Percentiles rank a stretch among this genome's conserved stretches.
phyloP scores from a whole-genome alignment of 2,329 filamentous ascomycete genomes.

The Dothistroma pini region DNA sequence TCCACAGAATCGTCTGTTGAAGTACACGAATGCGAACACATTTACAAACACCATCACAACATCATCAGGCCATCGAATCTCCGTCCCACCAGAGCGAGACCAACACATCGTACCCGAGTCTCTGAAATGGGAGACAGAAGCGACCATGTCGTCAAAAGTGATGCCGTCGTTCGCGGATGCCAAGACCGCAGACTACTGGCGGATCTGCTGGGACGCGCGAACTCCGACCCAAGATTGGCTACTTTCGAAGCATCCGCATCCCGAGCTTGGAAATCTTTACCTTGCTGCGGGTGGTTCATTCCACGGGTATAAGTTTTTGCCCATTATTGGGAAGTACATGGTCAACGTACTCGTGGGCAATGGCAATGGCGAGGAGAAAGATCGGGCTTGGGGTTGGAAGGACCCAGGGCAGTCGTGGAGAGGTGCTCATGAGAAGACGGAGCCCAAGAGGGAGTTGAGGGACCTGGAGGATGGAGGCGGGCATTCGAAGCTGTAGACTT shows the following conservation, averaged over 20 bases:
- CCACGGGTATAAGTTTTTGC: conserved; percentile 54
- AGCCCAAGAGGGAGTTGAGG: conserved; percentile 18
- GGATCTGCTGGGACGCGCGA: conserved; percentile 58
- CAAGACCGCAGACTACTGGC: conserved; percentile 39
- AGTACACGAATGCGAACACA: conserved; percentile 57
- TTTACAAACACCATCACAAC: conserved; percentile 53
- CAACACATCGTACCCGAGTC: conserved; percentile 15
- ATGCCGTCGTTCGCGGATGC: conserved; percentile 35
- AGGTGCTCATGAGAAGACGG: conserved; percentile 21
- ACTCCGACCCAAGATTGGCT: conserved; percentile 62
- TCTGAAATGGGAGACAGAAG: conserved; percentile 18
- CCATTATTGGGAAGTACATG: conserved; percentile 59
- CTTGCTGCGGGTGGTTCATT: conserved; percentile 61
- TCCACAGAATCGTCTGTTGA: conserved; percentile 48
- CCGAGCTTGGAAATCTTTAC: conserved; percentile 51
- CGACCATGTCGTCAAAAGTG: conserved; percentile 19
- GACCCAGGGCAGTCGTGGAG: conserved; percentile 3
- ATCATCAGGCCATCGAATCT: conserved; percentile 50
- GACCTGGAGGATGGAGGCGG: conserved; percentile 1
- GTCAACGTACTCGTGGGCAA: conserved; percentile 39
- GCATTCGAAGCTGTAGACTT: conserved; percentile 1
- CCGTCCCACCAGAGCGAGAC: conserved; percentile 40
- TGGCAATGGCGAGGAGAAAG: conserved; percentile 38
- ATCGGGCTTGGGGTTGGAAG: conserved; percentile 26
- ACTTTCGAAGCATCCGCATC: conserved; percentile 51